A percentile compares a stretch with the other conserved stretches of the same genome.
Evolutionary conservation across 1,284 basidiomycete genomes (phyloP).

Genomic region (Coniferiporia sulphurascens): DNA sequence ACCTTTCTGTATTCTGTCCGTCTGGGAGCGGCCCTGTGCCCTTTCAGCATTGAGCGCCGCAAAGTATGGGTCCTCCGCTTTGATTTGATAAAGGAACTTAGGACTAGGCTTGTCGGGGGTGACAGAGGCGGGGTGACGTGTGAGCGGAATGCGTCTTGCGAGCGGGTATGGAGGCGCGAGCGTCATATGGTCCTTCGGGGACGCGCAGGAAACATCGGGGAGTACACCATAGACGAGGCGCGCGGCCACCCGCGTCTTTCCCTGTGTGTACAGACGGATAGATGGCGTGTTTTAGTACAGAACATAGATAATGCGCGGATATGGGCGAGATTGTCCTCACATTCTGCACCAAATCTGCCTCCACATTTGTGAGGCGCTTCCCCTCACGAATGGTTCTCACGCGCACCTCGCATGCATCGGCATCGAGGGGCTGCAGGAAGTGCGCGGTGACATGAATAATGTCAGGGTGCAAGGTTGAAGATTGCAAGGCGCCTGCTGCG

Average conservation of each 20-base stretch:
- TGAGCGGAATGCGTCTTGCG: slow-evolving; percentile 50
- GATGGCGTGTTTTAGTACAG: too few relatives aligned
- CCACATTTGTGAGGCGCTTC: slow-evolving; percentile 47
- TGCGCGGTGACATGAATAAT: slow-evolving; percentile 56
- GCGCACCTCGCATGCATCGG: slow-evolving; percentile 40
- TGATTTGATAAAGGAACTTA: slow-evolving; percentile 35
- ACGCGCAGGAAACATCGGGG: slow-evolving; percentile 22
- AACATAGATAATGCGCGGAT: not conserved
- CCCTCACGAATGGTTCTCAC: slow-evolving; percentile 44
- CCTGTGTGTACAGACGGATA: slow-evolving; percentile 29
- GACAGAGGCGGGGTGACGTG: slow-evolving; percentile 41
- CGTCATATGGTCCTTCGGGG: slow-evolving; percentile 24
- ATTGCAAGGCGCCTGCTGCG: slow-evolving; percentile 47
- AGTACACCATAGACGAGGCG: slow-evolving; percentile 55
- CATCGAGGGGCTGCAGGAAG: slow-evolving; percentile 38
- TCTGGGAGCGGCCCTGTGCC: not conserved
- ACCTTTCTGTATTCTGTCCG: not conserved
- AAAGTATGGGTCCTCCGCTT: slow-evolving; percentile 38
- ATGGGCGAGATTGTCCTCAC: slow-evolving; percentile 30
- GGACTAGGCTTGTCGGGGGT: slow-evolving; percentile 25
- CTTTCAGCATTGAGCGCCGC: slow-evolving; percentile 24
- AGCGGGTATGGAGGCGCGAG: slow-evolving; percentile 47
- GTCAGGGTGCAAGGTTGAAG: slow-evolving; percentile 42
- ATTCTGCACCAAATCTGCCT: slow-evolving; percentile 51
- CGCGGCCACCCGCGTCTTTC: slow-evolving; percentile 39